Evolutionary conservation across 441 rosid species (phyloP).

Genomic region (Populus hybrid): DNA sequence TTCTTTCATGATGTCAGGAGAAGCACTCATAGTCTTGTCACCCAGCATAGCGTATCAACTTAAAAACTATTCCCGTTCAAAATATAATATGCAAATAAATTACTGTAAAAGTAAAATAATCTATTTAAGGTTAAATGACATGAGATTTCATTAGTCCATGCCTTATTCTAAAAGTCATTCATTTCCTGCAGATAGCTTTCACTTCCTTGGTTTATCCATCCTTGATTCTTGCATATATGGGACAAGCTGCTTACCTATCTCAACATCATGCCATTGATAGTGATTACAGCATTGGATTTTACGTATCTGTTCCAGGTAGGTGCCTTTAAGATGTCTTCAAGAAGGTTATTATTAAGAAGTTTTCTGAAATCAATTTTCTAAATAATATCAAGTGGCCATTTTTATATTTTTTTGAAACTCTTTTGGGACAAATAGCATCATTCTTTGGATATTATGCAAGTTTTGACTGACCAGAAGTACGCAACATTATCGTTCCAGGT

Average conservation of each 20-base stretch:
- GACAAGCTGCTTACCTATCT: slow-evolving; percentile 96
- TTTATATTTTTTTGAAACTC: no score
- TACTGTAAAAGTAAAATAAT: background rate
- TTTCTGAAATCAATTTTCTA: background rate
- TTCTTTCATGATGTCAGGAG: background rate
- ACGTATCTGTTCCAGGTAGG: slow-evolving; percentile 89
- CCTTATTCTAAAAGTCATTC: slow-evolving; percentile 16
- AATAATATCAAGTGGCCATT: background rate
- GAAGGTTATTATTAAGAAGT: slow-evolving; percentile 3
- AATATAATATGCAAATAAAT: no score
- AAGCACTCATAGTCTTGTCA: background rate
- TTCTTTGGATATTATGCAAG: background rate
- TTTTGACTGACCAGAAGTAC: slow-evolving; percentile 18
- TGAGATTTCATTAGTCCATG: background rate
- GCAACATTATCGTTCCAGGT: slow-evolving; percentile 36
- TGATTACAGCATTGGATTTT: slow-evolving; percentile 67
- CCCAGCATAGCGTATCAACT: background rate
- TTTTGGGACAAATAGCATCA: no score
- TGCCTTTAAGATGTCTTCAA: slow-evolving; percentile 6
- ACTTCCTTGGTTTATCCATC: slow-evolving; percentile 94
- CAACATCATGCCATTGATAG: slow-evolving; percentile 54
- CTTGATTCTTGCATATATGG: slow-evolving; percentile 93
- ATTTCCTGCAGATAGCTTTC: slow-evolving; percentile 73
- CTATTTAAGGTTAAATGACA: background rate
- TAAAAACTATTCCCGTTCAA: background rate